These are phyloP conservation scores for Moniliella sp. DNA, from an alignment of 1,284 basidiomycete genomes.

Conservation along the genomic window DNA sequence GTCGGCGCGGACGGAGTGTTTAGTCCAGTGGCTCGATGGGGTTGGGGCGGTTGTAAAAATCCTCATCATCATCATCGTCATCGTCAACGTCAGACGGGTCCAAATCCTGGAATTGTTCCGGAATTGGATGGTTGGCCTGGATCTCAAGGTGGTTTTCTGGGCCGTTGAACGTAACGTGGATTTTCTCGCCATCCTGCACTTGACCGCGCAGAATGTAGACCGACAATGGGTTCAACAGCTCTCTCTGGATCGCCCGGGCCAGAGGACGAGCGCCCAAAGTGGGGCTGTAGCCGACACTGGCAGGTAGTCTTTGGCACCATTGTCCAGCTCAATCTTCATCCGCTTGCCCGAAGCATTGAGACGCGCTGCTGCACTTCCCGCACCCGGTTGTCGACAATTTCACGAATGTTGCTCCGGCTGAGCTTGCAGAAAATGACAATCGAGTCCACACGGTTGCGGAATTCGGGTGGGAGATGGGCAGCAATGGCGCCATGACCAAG, in stretches of 20 bases:
- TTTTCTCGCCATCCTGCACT: conserved; percentile 58
- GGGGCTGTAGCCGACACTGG: conserved; percentile 39
- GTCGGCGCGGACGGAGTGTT: too few species aligned
- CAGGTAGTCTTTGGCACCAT: conserved; percentile 59
- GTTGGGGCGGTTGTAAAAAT: too few species aligned
- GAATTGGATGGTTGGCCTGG: conserved; percentile 59
- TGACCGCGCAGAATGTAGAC: conserved; percentile 63
- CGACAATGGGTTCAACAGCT: conserved; percentile 76
- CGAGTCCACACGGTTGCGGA: conserved; percentile 40
- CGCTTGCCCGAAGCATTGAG: conserved; percentile 48
- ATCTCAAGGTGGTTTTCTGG: conserved; percentile 60
- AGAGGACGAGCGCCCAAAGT: conserved; percentile 53
- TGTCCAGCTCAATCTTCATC: conserved; percentile 55
- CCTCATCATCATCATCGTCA: too few species aligned
- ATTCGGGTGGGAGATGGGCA: conserved; percentile 41
- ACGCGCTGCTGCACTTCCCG: conserved; percentile 7
- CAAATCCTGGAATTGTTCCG: too few species aligned
- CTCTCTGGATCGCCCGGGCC: conserved; percentile 71
- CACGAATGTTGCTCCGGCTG: conserved; percentile 37
- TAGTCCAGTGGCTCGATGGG: too few species aligned
- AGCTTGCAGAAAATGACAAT: conserved; percentile 42
- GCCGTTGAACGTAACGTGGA: conserved; percentile 58
- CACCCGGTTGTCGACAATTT: conserved; percentile 40
- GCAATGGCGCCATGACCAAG: conserved; percentile 39
- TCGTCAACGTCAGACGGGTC: too few species aligned